Base-by-base conservation (phyloP, 495 filamentous ascomycete genomes). In the Cercophora scortea region DNA sequence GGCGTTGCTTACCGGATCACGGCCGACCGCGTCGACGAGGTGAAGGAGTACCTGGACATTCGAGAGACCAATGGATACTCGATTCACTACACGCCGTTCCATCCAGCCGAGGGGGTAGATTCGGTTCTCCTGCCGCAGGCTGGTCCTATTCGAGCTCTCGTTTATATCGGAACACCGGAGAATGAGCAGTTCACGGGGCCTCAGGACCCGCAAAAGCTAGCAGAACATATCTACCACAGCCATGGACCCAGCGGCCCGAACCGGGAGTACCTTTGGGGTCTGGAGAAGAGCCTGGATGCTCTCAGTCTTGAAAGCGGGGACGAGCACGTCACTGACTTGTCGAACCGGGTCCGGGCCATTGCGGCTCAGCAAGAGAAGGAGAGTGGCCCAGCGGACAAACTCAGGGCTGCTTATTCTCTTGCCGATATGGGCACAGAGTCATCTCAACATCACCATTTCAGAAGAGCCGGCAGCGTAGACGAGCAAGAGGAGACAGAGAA, bases 1-100 rank as follows among this genome's bases (percentile, higher is more conserved):
- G 94, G 94, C 51, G 87, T 86, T 4, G 92, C 90, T 40, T 99
- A 96, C 70, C 89, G 91, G 58, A 96, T 99, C 59, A 71, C 81
- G 7, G 61, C 83, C 9, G 71, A 76, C 1, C 79, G 85, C 53
- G 88, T 93, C 13, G 77, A 80, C 53, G 86, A 90, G 70, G 94
- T 96, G 4, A 84, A 87, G 52, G 78, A 86, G 49, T 71, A 96
- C 67, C 89, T 99, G 36, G 91, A 97, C 64, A 90, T 95, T 51
- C 86, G 94, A 12, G 94, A 99, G 71, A 95, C 96, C 59, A 93
- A 97, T 65, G 94, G 94, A 7, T 97, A 97, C 64, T 87, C 80
- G 34, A 90, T 93, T 56, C 89, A 94, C 63, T 88, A 88, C 67
- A 91, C 88, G 17, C 82, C 84, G 1, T 95, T 95, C 67, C 74